phyloP scores from a whole-genome alignment of 2,329 filamentous ascomycete species.

The Alternaria burnsii region DNA sequence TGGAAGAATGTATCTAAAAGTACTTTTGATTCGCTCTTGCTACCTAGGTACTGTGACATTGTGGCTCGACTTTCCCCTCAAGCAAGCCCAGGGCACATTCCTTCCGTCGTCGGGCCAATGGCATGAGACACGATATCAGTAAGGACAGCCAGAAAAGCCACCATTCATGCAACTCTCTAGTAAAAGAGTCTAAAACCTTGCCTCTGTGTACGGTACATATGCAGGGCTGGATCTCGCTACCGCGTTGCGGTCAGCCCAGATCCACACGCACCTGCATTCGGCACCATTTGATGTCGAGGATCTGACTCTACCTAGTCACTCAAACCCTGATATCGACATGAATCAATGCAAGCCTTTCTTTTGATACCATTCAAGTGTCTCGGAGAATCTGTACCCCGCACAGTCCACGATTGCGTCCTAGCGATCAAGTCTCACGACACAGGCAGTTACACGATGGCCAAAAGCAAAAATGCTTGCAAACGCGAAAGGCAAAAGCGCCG shows the following conservation, averaged over 20 bases:
- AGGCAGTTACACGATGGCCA: not conserved
- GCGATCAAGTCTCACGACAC: not conserved
- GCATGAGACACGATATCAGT: not conserved
- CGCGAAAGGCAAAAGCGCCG: not conserved
- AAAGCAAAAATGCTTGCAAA: not conserved
- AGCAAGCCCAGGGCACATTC: not conserved
- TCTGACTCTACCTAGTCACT: not conserved
- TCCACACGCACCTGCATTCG: not conserved
- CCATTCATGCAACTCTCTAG: not conserved
- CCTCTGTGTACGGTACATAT: not conserved
- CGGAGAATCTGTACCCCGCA: not conserved
- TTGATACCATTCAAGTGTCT: not conserved
- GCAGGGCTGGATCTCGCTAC: not conserved
- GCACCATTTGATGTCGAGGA: not conserved
- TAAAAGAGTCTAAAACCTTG: not conserved
- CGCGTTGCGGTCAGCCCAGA: not conserved
- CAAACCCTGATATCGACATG: not conserved
- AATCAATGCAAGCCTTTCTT: not conserved
- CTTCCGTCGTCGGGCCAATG: too few relatives aligned
- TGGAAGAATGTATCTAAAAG: not conserved
- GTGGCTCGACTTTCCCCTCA: not conserved
- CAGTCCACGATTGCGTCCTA: not conserved
- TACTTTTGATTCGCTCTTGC: not conserved
- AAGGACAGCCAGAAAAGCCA: not conserved
- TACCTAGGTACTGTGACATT: not conserved